Evolutionary conservation across 148 eudicot species (phyloP), one percentile per base, ranked within the genome.

Genomic region (Rhododendron mucronatum): DNA sequence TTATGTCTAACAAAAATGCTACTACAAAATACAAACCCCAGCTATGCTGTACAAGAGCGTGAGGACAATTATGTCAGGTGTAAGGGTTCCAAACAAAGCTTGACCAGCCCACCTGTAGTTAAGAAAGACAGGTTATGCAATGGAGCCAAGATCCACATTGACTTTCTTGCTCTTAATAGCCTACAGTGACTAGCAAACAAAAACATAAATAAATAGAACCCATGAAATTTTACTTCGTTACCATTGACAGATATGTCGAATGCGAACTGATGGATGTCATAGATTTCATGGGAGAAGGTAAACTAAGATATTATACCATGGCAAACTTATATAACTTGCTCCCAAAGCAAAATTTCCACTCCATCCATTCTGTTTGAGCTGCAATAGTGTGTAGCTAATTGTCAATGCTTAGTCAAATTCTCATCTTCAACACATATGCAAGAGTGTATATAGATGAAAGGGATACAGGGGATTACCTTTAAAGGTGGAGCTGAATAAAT

Each of bases 311-410:
- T 45, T 89, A 69, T 84, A 96, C 99, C 99, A 97, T 77, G 99
- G 99, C 88, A 97, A 90, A 91, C 98, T 86, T 85, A 97, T 97
- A 89, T 97, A 97, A 90, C 99, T 97, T 63, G 98, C 94, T 86
- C 99, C 99, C 84, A 97, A 90, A 85, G 99, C 99, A 44, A 97
- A 97, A 91, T 97, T 97, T 69, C 99, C 99, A 67, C 94, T 90
- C 99, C 99, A 97, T 67, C 99, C 99, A 88, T 97, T 95, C 78
- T 97, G 99, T 89, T 97, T 97, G 89, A 97, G 99, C 99, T 97
- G 95, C 90, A 89, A 69, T 16, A 86, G 41, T 23, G 85, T 2
- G 26, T 83, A 30, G 73, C 65, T 45, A 47, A 67, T 7, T 26
- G 45, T 45, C 18, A 80, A 81, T 28, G 20, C n/a, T 63, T 77